Base-by-base conservation (phyloP, 2,329 filamentous ascomycete species). In the Dactylellina haptotyla region DNA sequence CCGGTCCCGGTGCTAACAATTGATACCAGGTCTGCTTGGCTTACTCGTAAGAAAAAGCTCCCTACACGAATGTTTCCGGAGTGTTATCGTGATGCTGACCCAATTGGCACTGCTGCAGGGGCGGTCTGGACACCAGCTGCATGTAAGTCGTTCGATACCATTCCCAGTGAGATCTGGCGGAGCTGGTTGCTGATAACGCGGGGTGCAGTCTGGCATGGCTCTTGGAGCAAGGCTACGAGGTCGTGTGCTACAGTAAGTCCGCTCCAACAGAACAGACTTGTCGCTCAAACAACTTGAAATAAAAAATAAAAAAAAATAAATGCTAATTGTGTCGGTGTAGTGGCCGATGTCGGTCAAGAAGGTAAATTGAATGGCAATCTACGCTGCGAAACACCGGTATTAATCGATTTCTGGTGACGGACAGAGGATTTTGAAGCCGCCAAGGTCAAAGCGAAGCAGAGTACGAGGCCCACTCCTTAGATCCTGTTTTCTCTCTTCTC, bases 341-440 rank as follows among this genome's bases (percentile, higher is more conserved):
- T 90, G 80, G 89, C 89, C 83, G 85, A 92, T 82, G 87, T 91
- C 77, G 90, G 90, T 69, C 89, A 92, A 82, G 87, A 89, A 79
- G 83, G 83, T 82, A 80, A 5, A 41, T 48, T n/a, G n/a, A n/a
- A 26, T 20, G 26, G 28, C n/a, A 54, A 30, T 43, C 77, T 54
- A 58, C 76, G 2, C 80, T 78, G 23, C 23, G 14, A 50, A n/a
- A n/a, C n/a, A n/a, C n/a, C n/a, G n/a, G n/a, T n/a, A n/a, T n/a
- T n/a, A n/a, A n/a, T n/a, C 16, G 30, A 23, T 56, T 46, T 9
- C 32, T 16, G 30, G 73, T 34, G 34, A 28, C 14, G 4, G 51
- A 75, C 77, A 82, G 90, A 93, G 82, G 89, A 92, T 82, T 93
- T 87, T 80, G 86, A 87, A 48, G 89, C 85, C 70, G 91, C 90